Conservation (phyloP, 2,329 filamentous ascomycete genomes). For the Penicillium oxalicum region DNA sequence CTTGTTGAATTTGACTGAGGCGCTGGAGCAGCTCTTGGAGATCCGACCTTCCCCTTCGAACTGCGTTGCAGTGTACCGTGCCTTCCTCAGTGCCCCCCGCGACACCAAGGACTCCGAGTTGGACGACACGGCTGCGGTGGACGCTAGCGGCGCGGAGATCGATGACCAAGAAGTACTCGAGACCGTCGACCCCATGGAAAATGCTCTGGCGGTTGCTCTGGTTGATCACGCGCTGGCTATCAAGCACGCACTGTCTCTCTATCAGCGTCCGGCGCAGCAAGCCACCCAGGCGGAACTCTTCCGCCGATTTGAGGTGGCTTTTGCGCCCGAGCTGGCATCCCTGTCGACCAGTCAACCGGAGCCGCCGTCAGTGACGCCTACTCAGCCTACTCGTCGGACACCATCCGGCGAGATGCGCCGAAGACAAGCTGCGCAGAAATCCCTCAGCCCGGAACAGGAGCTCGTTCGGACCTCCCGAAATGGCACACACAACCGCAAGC, state of each 20-base stretch:
- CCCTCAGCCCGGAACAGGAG: slow-evolving; percentile 34
- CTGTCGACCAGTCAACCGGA: slow-evolving; percentile 45
- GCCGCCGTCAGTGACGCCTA: slow-evolving; percentile 31
- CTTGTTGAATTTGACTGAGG: slow-evolving; percentile 64
- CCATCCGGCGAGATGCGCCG: slow-evolving; percentile 24
- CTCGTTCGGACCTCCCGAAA: slow-evolving; percentile 28
- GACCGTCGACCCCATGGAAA: slow-evolving; percentile 56
- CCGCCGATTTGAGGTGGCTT: slow-evolving; percentile 35
- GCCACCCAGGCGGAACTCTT: slow-evolving; percentile 36
- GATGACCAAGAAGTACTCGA: slow-evolving; percentile 46
- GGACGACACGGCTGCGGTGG: slow-evolving; percentile 27
- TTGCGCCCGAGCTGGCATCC: slow-evolving; percentile 60
- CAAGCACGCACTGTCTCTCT: slow-evolving; percentile 69
- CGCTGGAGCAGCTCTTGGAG: slow-evolving; percentile 70
- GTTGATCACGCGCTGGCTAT: slow-evolving; percentile 85
- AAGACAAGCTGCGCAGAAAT: slow-evolving; percentile 21
- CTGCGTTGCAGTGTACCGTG: slow-evolving; percentile 71
- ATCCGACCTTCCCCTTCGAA: slow-evolving; percentile 66
- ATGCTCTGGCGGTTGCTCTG: slow-evolving; percentile 74
- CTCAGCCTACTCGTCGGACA: slow-evolving; percentile 38
- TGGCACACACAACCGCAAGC: slow-evolving; percentile 26
- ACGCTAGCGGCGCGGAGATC: slow-evolving; percentile 43
- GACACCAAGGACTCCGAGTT: slow-evolving; percentile 33
- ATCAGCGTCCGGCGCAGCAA: slow-evolving; percentile 55
- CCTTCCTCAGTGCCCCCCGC: slow-evolving; percentile 56